These are phyloP conservation scores for Papiliotrema fonsecae DNA, from an alignment of 1,284 basidiomycete species.

Conservation along the genomic window DNA sequence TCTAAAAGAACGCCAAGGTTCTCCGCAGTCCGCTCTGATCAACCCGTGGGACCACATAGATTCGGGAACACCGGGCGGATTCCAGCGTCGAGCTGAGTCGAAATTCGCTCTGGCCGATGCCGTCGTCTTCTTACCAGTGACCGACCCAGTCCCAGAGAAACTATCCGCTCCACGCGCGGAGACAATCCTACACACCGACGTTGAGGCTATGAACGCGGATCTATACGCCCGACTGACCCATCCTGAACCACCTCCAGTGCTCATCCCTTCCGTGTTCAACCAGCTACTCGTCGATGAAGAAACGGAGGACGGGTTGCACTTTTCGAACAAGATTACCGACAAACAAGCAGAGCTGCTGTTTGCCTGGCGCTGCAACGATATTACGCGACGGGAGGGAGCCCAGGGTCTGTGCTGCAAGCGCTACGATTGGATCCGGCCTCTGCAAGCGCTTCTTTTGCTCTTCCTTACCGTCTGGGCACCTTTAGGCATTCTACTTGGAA, in stretches of 20 bases:
- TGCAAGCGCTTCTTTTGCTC: conserved; percentile 60
- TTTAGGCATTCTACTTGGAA: conserved; percentile 49
- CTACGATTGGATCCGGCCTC: conserved; percentile 62
- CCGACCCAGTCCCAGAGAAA: conserved; percentile 69
- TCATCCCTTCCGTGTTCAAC: conserved; percentile 72
- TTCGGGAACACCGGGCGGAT: conserved; percentile 17
- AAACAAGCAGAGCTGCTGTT: conserved; percentile 72
- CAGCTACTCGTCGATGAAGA: conserved; percentile 64
- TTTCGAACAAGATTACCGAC: conserved; percentile 59
- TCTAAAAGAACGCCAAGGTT: conserved; percentile 48
- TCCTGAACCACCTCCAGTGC: conserved; percentile 50
- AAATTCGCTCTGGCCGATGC: conserved; percentile 58
- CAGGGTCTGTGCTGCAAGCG: conserved; percentile 75
- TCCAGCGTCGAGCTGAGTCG: conserved; percentile 3
- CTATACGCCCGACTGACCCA: conserved; percentile 61
- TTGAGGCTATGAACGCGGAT: conserved; percentile 83
- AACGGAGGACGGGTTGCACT: conserved; percentile 80
- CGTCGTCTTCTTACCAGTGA: conserved; percentile 68
- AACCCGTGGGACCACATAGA: conserved; percentile 41
- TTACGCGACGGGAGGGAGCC: conserved; percentile 63
- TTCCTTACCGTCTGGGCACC: conserved; percentile 59
- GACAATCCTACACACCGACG: conserved; percentile 67
- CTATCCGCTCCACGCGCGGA: conserved; percentile 60
- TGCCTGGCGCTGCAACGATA: conserved; percentile 75
- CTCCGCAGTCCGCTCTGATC: conserved; percentile 30